Base-by-base conservation (phyloP, 75 land plant genomes). In the Adiantum capillusveneris region DNA sequence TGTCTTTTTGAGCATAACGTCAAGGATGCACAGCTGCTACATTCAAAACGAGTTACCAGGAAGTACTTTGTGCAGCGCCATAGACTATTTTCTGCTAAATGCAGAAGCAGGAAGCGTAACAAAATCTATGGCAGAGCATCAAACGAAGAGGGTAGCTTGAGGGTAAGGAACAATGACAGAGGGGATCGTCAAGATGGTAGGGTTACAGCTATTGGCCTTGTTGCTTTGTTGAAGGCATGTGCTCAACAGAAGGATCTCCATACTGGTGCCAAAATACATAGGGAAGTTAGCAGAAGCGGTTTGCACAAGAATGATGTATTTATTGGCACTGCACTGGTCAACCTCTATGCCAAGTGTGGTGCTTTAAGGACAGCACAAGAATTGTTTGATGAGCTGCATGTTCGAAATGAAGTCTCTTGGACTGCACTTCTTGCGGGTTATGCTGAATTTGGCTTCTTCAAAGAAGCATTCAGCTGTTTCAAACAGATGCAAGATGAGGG, bases 331-430 rank as follows among this genome's bases (percentile, higher is more conserved):
- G 65, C 81, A 16, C 27, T 80, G 62, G 67, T 80, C 17, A 74
- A 70, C 50, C 59, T 64, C 46, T 80, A 76, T 59, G 68, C 52
- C 9, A 74, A 58, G 52, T 53, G 58, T 58, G 80, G 74, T 31
- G 25, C 25, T 45, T 3, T 77, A 11, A 36, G 29, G 17, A 11
- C 28, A 42, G 83, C 81, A 24, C 52, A 58, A 17, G 58, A 71
- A 22, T 58, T 84, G 63, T 77, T 84, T 56, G 69, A 77, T 62
- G 69, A 69, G 52, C 77, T 80, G 72, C 11, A 22, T 16, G 22
- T 42, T 0, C 77, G 72, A 49, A 81, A 79, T 74, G 74, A 71
- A 27, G 83, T 79, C 44, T 62, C 86, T 39, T 86, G 82, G 80
- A 82, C 80, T 11, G 73, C 75, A 1, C 50, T 82, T 58, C 79